Conservation (phyloP, 2,329 filamentous ascomycete species). For the Talaromyces rugulosus region DNA sequence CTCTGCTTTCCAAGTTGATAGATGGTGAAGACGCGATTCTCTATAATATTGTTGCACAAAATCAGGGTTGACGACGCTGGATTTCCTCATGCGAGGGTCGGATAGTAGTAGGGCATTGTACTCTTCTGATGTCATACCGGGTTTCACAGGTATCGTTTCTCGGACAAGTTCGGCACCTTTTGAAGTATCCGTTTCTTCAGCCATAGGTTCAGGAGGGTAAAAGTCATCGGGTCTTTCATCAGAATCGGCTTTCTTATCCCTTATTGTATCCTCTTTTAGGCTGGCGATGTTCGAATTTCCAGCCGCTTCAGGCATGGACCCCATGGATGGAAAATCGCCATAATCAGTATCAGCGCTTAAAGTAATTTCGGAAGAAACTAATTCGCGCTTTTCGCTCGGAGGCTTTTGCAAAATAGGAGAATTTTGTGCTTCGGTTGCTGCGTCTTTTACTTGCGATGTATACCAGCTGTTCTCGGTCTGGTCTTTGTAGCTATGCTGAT, state of each 20-base stretch:
- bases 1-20: slow-evolving; percentile 95
- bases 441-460: slow-evolving; percentile 60
- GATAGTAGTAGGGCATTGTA: slow-evolving; percentile 82
- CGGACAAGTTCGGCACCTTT: slow-evolving; percentile 7
- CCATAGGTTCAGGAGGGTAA: neutral
- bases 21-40: slow-evolving; percentile 88
- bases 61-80: slow-evolving; percentile 85
- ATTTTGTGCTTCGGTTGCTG: slow-evolving; percentile 22
- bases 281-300: neutral
- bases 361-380: slow-evolving; percentile 5
- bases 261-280: neutral
- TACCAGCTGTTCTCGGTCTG: slow-evolving; percentile 84
- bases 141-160: slow-evolving; percentile 26
- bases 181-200: neutral
- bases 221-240: neutral
- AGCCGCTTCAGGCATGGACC: slow-evolving; percentile 1
- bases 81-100: slow-evolving; percentile 80
- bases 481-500: slow-evolving; percentile 66
- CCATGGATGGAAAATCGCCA: slow-evolving; percentile 35
- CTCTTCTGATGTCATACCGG: slow-evolving; percentile 75
- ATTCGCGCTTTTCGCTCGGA: slow-evolving; percentile 1
- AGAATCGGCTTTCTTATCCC: neutral
- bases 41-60: slow-evolving; percentile 94
- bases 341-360: slow-evolving; percentile 33
- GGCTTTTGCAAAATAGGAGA: slow-evolving; percentile 26